Evolutionary conservation across 163 green algal species (phyloP), one percentile per base, ranked within the genome.

Genomic region (Chloromonas sp.): DNA sequence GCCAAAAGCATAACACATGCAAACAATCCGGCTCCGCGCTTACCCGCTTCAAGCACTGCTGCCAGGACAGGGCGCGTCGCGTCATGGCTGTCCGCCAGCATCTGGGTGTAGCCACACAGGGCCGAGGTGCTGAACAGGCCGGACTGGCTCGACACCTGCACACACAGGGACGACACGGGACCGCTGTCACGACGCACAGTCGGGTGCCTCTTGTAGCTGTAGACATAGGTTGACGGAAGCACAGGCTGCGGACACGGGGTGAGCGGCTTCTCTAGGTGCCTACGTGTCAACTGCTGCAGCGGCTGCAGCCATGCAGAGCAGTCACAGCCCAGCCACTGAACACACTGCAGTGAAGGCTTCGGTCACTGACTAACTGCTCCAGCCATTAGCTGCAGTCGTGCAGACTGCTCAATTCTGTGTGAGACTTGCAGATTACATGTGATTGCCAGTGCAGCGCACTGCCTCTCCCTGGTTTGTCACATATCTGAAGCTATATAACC

Each of bases 61-160:
- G 81, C 82, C 78, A 88, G 82, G 78, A 88, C 82, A 5, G 14
- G 58, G 15, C 85, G 82, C 70, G 85, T 88, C 5, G 82, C 77
- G 81, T 86, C 82, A n/a, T 36, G 5, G 58, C 80, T 58, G 14
- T 82, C 36, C 0, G 77, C 3, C 1, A 61, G 1, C 1, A 81
- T 60, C 0, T 8, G 57, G 13, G 71, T 77, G 77, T 81, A 61
- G 78, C 82, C 82, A 76, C 85, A 88, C 66, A 74, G 82, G 85
- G 70, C 80, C 60, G 77, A 70, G 1, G 70, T 84, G 70, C 66
- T 79, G 3, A 81, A 60, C 1, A 14, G 11, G 60, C 2, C 61
- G 14, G 58, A 60, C 14, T 71, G 60, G 1, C 77, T 82, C 66
- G 85, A 79, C 78, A 88, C 77, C 77, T 81, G 36, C 71, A 79